A percentile compares a stretch with the other conserved stretches of the same genome.
Conservation (phyloP, 306 rosid species). For the Lithocarpus polystachyus region DNA sequence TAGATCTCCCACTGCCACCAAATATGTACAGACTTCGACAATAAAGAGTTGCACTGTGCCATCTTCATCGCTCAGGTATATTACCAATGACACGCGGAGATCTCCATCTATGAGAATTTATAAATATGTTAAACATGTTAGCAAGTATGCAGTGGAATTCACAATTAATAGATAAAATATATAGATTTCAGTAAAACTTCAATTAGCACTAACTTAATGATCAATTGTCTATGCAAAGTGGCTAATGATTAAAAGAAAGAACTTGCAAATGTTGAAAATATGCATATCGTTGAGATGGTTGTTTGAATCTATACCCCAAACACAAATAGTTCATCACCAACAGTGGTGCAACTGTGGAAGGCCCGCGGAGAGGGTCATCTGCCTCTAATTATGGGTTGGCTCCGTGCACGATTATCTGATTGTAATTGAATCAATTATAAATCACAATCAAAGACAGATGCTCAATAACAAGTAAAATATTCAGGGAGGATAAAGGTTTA, state of each 20-base stretch:
- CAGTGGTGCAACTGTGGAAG: constrained; percentile 75
- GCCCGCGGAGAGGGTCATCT: constrained; percentile 74
- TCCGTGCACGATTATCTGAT: constrained; percentile 75
- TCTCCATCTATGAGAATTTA: constrained; percentile 73
- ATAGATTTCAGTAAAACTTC: background rate
- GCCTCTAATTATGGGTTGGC: constrained; percentile 69
- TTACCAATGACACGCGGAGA: constrained; percentile 70
- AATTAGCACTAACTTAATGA: background rate
- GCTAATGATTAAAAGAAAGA: constrained; percentile 2
- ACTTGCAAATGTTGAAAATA: constrained; percentile 55
- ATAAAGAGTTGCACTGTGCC: constrained; percentile 84
- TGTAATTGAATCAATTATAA: too few relatives aligned
- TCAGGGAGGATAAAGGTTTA: too few relatives aligned
- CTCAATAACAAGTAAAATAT: too few relatives aligned
- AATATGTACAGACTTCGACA: constrained; percentile 69
- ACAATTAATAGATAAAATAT: background rate
- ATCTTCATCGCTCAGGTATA: constrained; percentile 83
- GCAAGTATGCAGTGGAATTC: background rate
- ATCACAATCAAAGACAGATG: too few relatives aligned
- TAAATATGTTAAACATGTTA: constrained; percentile 24
- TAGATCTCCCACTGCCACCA: constrained; percentile 93
- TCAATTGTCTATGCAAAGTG: background rate
- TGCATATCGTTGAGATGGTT: constrained; percentile 80
- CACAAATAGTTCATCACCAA: constrained; percentile 72
- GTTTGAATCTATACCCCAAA: constrained; percentile 90